These are phyloP conservation scores for Populus hybrid DNA, from an alignment of 441 rosid species.

Conservation along the genomic window DNA sequence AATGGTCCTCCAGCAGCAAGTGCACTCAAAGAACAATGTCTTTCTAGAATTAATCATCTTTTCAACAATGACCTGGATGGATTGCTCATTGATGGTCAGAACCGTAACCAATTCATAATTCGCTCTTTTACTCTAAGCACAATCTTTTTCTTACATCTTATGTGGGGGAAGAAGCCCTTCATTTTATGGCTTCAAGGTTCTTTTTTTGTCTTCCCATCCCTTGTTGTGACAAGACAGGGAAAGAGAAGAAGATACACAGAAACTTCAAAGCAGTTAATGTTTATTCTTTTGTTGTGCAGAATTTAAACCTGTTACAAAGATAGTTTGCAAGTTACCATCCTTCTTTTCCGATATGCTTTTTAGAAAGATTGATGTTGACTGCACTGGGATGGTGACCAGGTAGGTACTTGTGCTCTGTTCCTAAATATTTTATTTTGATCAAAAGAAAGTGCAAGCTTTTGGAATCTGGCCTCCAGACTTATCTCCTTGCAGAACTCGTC, in stretches of 20 bases:
- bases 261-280: constrained; percentile 11
- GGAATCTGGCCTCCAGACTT: neutral
- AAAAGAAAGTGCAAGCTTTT: neutral
- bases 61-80: constrained; percentile 73
- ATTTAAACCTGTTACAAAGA: constrained; percentile 69
- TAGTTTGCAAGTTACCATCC: constrained; percentile 91
- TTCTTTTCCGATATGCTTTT: constrained; percentile 75
- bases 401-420: constrained; percentile 26
- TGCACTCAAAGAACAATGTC: constrained; percentile 73
- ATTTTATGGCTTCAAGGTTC: neutral
- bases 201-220: neutral
- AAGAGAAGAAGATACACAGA: neutral
- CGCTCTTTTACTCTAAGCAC: neutral
- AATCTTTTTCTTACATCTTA: neutral
- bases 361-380: constrained; percentile 65
- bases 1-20: constrained; percentile 84
- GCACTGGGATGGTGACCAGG: constrained; percentile 68
- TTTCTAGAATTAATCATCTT: constrained; percentile 61
- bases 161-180: neutral
- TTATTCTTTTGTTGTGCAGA: constrained; percentile 39
- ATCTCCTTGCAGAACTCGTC: neutral
- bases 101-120: constrained; percentile 13
- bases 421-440: neutral
- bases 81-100: constrained; percentile 68
- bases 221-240: neutral